phyloP scores from a whole-genome alignment of 306 rosid species.

The Casuarina equisetifolia region DNA sequence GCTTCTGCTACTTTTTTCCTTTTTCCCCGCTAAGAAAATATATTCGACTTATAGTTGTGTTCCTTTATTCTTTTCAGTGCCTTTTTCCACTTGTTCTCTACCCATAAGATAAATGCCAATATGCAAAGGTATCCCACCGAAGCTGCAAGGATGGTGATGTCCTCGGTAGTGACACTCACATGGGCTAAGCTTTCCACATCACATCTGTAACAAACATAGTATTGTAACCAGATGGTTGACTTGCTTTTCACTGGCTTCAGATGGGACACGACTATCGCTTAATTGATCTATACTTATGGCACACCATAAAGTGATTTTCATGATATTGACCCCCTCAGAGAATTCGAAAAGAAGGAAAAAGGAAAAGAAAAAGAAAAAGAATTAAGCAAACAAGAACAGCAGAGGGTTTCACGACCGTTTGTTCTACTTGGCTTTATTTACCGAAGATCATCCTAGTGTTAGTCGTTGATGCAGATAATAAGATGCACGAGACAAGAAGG shows the following conservation, averaged over 20 bases:
- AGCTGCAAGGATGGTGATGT: slow-evolving; percentile 37
- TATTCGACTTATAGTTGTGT: slow-evolving; percentile 24
- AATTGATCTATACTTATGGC: slow-evolving; percentile 49
- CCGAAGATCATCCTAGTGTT: neutral
- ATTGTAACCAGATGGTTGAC: slow-evolving; percentile 51
- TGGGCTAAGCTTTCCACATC: slow-evolving; percentile 56
- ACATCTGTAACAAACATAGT: slow-evolving; percentile 35
- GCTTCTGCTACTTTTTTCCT: neutral
- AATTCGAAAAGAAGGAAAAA: slow-evolving; percentile 20
- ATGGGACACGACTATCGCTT: slow-evolving; percentile 42
- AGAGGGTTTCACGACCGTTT: neutral
- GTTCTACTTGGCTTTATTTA: neutral
- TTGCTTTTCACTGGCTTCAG: slow-evolving; percentile 39
- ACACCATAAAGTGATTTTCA: slow-evolving; percentile 36
- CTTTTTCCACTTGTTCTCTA: slow-evolving; percentile 28
- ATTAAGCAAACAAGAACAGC: neutral
- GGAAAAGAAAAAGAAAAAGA: neutral
- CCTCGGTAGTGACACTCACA: slow-evolving; percentile 49
- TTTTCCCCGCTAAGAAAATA: slow-evolving; percentile 10
- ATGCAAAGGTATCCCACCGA: slow-evolving; percentile 29
- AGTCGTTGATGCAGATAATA: no score
- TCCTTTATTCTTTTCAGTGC: neutral
- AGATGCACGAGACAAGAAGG: no score
- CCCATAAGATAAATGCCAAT: slow-evolving; percentile 28
- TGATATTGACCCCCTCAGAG: slow-evolving; percentile 41